These are phyloP conservation scores for Zizania latifolia DNA, from an alignment of 176 grass and related monocot species.

Conservation along the genomic window DNA sequence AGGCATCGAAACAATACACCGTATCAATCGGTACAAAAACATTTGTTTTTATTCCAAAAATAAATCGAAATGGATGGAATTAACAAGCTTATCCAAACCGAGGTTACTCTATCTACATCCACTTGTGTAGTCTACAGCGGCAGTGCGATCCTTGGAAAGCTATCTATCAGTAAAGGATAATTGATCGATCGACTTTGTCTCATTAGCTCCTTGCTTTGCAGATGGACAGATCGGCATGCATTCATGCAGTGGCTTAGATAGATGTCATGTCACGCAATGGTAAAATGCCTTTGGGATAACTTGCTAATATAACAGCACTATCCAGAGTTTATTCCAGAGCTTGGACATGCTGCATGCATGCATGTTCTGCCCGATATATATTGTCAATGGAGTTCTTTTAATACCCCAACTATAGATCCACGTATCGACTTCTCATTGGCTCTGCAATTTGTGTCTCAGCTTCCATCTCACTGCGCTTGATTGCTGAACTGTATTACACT, in stretches of 20 bases:
- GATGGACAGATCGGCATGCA: neutral
- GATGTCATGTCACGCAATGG: neutral
- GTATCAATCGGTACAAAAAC: too few species aligned
- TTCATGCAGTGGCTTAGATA: too few species aligned
- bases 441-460: neutral
- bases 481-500: neutral
- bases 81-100: too few species aligned
- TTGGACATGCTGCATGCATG: neutral
- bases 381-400: constrained; percentile 15
- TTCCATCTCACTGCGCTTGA: neutral
- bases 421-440: constrained; percentile 24
- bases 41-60: too few species aligned
- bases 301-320: constrained; percentile 19
- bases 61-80: too few species aligned
- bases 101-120: too few species aligned
- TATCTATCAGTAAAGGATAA: too few species aligned
- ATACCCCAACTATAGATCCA: neutral
- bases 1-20: too few species aligned
- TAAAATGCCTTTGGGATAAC: neutral
- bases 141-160: too few species aligned
- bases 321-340: constrained; percentile 27
- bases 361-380: constrained; percentile 15
- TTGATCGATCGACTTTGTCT: neutral
- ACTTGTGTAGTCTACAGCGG: too few species aligned
- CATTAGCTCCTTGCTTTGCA: neutral